Evolutionary conservation across 345 rosid genomes (phyloP).

Genomic region (Euphorbia tirucalli): DNA sequence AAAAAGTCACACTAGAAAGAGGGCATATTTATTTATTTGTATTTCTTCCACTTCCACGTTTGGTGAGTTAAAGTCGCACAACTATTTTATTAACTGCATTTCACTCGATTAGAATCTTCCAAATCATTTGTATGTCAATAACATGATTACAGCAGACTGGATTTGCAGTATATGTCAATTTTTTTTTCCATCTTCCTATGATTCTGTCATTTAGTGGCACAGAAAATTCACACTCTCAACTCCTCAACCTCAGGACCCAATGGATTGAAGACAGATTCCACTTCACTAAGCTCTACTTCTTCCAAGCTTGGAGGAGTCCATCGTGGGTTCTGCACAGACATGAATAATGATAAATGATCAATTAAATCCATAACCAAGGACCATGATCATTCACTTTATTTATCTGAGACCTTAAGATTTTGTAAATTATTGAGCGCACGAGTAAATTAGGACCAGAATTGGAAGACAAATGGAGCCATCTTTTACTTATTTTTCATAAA

Average conservation of each 20-base stretch:
- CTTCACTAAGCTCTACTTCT: slow-evolving; percentile 55
- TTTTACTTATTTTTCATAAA: neutral
- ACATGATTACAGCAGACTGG: neutral
- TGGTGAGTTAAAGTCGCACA: too few species aligned
- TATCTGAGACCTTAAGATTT: neutral
- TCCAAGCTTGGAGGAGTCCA: slow-evolving; percentile 78
- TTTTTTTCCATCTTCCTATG: neutral
- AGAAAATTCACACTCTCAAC: slow-evolving; percentile 40
- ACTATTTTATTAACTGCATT: neutral
- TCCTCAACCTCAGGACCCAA: slow-evolving; percentile 52
- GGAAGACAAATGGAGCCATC: neutral
- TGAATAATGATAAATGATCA: neutral
- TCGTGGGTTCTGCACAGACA: slow-evolving; percentile 67
- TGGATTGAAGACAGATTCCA: slow-evolving; percentile 65
- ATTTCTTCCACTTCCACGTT: too few species aligned
- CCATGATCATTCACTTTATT: neutral
- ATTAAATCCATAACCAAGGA: neutral
- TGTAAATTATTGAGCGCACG: neutral
- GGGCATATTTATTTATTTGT: too few species aligned
- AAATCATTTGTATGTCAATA: neutral
- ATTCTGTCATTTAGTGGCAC: neutral
- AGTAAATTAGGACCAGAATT: neutral
- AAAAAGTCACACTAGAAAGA: too few species aligned
- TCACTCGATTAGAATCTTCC: neutral
- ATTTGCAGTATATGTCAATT: neutral